phyloP scores from a whole-genome alignment of 129 eudicot genomes.

The Heracleum sosnowskyi region DNA sequence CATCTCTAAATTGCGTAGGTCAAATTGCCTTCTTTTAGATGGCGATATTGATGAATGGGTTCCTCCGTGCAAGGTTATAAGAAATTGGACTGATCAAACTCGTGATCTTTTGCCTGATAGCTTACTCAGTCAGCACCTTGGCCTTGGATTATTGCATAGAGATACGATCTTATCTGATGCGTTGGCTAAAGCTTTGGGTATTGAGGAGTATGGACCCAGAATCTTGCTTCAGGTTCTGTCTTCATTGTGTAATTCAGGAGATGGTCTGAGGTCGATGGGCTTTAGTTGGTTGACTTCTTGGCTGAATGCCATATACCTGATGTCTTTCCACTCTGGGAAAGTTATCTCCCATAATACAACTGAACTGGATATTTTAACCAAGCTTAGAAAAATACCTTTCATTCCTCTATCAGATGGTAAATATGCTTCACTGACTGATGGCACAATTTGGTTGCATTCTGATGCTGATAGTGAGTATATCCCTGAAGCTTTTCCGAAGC shows the following conservation, averaged over 20 bases:
- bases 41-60: constrained; percentile 55
- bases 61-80: constrained; percentile 76
- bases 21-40: constrained; percentile 72
- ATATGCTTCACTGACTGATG: constrained; percentile 54
- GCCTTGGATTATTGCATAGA: constrained; percentile 69
- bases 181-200: constrained; percentile 63
- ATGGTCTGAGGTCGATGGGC: constrained; percentile 63
- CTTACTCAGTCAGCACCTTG: constrained; percentile 70
- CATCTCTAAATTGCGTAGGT: constrained; percentile 56
- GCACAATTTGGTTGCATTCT: constrained; percentile 64
- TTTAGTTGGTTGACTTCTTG: constrained; percentile 67
- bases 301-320: constrained; percentile 45
- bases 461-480: constrained; percentile 31
- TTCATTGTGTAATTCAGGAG: constrained; percentile 41
- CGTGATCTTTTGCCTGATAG: constrained; percentile 56
- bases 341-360: constrained; percentile 17
- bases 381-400: constrained; percentile 50
- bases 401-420: constrained; percentile 72
- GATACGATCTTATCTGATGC: constrained; percentile 61
- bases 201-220: constrained; percentile 71
- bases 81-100: constrained; percentile 71
- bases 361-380: constrained; percentile 37
- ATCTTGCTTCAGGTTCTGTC: constrained; percentile 43
- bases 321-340: constrained; percentile 21
- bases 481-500: constrained; percentile 39